A percentile compares a stretch with the other conserved stretches of the same genome.
Conservation (phyloP, 1,284 basidiomycete species). For the Wolfiporia cocos region DNA sequence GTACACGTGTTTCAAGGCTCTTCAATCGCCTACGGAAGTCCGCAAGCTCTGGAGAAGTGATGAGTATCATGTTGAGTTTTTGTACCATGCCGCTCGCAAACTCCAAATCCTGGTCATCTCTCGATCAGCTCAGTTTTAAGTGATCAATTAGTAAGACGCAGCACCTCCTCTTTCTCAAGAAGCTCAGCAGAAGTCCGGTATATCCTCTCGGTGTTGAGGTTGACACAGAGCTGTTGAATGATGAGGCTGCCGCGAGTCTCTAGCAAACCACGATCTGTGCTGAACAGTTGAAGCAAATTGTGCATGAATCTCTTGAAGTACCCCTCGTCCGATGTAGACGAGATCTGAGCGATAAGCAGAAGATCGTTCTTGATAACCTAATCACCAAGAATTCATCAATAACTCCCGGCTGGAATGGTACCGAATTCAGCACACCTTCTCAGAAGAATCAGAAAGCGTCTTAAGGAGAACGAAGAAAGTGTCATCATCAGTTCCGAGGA, state of each 20-base stretch:
- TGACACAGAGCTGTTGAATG: conserved; percentile 91
- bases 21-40: conserved; percentile 93
- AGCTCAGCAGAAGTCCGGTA: conserved; percentile 97
- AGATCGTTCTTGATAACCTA: conserved; percentile 95
- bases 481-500: conserved; percentile 93
- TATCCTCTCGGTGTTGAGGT: conserved; percentile 93
- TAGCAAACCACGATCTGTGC: conserved; percentile 86
- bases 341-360: conserved; percentile 94
- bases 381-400: not conserved
- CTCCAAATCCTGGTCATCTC: conserved; percentile 82
- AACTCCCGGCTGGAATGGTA: not conserved
- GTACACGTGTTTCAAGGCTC: conserved; percentile 87
- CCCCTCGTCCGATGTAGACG: conserved; percentile 87
- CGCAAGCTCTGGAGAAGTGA: conserved; percentile 91
- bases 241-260: conserved; percentile 95
- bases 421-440: conserved; percentile 55
- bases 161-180: conserved; percentile 93
- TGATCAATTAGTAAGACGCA: no score
- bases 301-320: conserved; percentile 97
- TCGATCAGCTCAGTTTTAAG: no score
- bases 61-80: conserved; percentile 94
- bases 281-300: conserved; percentile 91
- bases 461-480: conserved; percentile 95
- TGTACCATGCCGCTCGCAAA: conserved; percentile 97
- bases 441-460: conserved; percentile 93